Conservation (phyloP, 2,329 filamentous ascomycete species). For the Trichoderma pleuroti region DNA sequence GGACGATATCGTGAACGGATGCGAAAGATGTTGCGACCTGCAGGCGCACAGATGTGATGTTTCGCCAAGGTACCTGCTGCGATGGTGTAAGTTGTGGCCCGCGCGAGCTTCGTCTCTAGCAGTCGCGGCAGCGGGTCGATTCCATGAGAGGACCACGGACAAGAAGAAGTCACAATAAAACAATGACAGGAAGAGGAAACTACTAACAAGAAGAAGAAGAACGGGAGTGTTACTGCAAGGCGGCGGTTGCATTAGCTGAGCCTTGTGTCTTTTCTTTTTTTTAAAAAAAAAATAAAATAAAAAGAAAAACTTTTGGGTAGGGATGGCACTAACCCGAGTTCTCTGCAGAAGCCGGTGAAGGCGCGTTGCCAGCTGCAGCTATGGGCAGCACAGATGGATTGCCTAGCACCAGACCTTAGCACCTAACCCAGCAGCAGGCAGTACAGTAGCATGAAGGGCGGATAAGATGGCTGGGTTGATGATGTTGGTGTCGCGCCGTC, state of each 20-base stretch:
- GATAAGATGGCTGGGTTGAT: constrained; percentile 2
- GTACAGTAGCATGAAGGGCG: not conserved
- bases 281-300: not conserved
- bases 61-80: not conserved
- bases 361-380: constrained; percentile 7
- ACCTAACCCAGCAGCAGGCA: not conserved
- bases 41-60: not conserved
- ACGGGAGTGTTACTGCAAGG: not conserved
- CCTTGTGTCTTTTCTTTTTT: not conserved
- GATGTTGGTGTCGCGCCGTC: constrained; percentile 4
- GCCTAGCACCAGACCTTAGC: not conserved
- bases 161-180: not conserved
- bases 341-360: constrained; percentile 8
- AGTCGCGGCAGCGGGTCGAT: not conserved
- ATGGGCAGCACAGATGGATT: not conserved
- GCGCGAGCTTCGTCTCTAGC: not conserved
- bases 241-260: constrained; percentile 6
- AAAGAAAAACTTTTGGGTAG: not conserved
- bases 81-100: constrained; percentile 8
- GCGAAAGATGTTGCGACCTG: not conserved
- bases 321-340: not conserved
- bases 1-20: not conserved
- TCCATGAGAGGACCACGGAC: not conserved
- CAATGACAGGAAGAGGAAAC: not conserved
- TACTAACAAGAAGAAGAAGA: not conserved